Percentiles rank a stretch among this genome's conserved stretches.
Conservation (phyloP, 352 stramenopile species). For the Phytophthora sojae region DNA sequence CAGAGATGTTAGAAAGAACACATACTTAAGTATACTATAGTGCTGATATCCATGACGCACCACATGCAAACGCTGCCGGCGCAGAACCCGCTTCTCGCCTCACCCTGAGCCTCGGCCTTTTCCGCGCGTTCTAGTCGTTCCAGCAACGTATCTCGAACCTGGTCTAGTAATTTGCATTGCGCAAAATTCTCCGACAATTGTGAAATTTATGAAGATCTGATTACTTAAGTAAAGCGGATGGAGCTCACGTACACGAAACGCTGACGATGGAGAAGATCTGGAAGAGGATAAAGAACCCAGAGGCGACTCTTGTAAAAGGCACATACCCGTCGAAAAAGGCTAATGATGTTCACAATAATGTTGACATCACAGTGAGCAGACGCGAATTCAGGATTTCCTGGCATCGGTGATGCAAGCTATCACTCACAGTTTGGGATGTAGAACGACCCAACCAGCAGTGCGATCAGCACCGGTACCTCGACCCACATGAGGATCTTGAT, state of each 20-base stretch:
- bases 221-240: neutral
- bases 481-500: conserved; percentile 44
- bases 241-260: conserved; percentile 62
- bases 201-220: no score
- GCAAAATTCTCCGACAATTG: neutral
- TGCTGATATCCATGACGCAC: conserved; percentile 8
- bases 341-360: conserved; percentile 12
- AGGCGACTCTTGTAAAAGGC: conserved; percentile 61
- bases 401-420: neutral
- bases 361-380: neutral
- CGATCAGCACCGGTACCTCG: conserved; percentile 59
- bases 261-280: conserved; percentile 84
- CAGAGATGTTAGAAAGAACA: neutral
- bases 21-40: neutral
- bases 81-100: neutral
- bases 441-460: conserved; percentile 71
- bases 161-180: conserved; percentile 39
- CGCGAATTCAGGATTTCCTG: neutral
- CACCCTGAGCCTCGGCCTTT: conserved; percentile 26
- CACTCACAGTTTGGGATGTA: conserved; percentile 72
- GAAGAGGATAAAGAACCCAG: conserved; percentile 80
- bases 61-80: conserved; percentile 27
- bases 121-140: conserved; percentile 56
- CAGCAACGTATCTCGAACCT: conserved; percentile 64
- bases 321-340: conserved; percentile 76